Conservation (phyloP, 2,329 filamentous ascomycete species). For the Huntiella moniliformis region DNA sequence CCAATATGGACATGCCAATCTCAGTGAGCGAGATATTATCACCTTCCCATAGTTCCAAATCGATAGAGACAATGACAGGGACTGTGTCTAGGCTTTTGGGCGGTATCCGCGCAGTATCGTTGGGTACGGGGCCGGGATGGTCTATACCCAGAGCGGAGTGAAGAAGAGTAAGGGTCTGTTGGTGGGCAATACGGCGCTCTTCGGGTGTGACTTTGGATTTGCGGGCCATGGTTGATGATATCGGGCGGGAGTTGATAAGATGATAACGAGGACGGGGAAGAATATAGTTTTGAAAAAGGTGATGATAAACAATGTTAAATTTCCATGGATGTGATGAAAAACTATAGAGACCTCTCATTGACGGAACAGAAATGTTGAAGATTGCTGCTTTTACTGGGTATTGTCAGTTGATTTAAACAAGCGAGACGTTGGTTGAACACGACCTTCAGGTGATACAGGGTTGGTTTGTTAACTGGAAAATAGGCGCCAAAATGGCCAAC, state of each 20-base stretch:
- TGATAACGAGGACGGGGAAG: too few species aligned
- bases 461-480: too few species aligned
- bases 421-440: too few species aligned
- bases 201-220: neutral
- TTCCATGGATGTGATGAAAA: too few species aligned
- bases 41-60: slow-evolving; percentile 65
- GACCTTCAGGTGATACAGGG: too few species aligned
- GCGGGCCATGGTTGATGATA: slow-evolving; percentile 2
- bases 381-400: too few species aligned
- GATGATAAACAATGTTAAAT: too few species aligned
- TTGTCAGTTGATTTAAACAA: too few species aligned
- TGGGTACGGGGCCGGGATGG: neutral
- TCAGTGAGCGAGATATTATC: slow-evolving; percentile 55
- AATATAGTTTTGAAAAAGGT: too few species aligned
- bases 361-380: too few species aligned
- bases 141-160: slow-evolving; percentile 1
- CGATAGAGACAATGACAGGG: slow-evolving; percentile 54
- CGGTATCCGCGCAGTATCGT: neutral
- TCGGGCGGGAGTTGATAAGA: neutral
- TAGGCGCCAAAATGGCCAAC: too few species aligned
- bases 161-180: slow-evolving; percentile 28
- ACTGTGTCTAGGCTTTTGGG: neutral
- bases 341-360: too few species aligned
- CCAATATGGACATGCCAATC: slow-evolving; percentile 64
- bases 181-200: neutral